A percentile compares a stretch with the other conserved stretches of the same genome.
Conservation (phyloP, 208 protist genomes). For the Trypanosoma brucei region DNA sequence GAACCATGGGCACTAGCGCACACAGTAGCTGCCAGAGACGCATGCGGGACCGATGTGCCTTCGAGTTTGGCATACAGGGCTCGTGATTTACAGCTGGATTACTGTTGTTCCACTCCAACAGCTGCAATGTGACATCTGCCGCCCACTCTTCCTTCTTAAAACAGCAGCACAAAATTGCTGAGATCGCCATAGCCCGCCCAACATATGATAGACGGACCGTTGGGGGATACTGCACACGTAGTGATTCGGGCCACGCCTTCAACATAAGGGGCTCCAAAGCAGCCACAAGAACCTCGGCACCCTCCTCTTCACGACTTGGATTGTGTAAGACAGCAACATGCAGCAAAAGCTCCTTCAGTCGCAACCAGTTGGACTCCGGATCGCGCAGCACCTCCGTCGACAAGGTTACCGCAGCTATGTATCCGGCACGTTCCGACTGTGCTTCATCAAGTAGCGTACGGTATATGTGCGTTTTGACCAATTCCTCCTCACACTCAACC, state of each 20-base stretch:
- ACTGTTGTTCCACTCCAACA: conserved; percentile 65
- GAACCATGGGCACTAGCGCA: conserved; percentile 57
- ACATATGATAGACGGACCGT: conserved; percentile 68
- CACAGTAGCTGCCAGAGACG: conserved; percentile 87
- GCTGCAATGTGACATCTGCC: conserved; percentile 34
- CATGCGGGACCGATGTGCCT: conserved; percentile 76
- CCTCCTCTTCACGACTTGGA: conserved; percentile 69
- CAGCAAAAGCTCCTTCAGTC: conserved; percentile 49
- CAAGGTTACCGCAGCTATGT: conserved; percentile 54
- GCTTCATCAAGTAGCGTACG: conserved; percentile 30
- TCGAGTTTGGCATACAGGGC: conserved; percentile 90
- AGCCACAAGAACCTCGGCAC: conserved; percentile 66
- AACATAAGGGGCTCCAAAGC: conserved; percentile 66
- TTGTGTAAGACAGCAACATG: conserved; percentile 70
- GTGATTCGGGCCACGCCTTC: conserved; percentile 35
- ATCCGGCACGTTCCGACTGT: conserved; percentile 56
- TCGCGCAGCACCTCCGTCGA: conserved; percentile 52
- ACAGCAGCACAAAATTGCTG: conserved; percentile 70
- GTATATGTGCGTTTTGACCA: conserved; percentile 32
- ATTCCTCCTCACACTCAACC: conserved; percentile 30
- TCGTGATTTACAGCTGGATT: conserved; percentile 55
- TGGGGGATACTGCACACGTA: conserved; percentile 64
- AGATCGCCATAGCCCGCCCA: conserved; percentile 56
- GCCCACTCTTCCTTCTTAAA: conserved; percentile 23
- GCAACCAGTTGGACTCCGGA: conserved; percentile 33